Evolutionary conservation across 257 asterid genomes (phyloP).

Genomic region (Linderniella brevidens): DNA sequence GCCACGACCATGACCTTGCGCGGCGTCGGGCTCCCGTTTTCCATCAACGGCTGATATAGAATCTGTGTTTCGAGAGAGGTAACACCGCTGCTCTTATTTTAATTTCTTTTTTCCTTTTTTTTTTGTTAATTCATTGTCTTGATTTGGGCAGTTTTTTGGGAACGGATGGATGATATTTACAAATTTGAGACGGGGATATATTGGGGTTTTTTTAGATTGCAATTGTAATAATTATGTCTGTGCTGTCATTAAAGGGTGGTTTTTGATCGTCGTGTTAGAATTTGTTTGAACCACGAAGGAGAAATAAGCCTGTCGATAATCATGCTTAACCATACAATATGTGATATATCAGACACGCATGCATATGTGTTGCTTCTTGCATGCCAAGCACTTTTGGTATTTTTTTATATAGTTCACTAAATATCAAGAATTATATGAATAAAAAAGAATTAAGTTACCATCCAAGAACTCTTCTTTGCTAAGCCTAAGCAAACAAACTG

Average conservation of each 20-base stretch:
- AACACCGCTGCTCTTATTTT: background rate
- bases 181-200: too few relatives aligned
- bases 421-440: background rate
- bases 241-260: too few relatives aligned
- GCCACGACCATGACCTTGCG: constrained; percentile 69
- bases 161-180: background rate
- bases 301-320: too few relatives aligned
- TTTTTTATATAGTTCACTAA: background rate
- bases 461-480: constrained; percentile 1
- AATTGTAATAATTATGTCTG: too few relatives aligned
- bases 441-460: background rate
- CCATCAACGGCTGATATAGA: background rate
- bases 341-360: too few relatives aligned
- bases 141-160: background rate
- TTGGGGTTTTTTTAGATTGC: too few relatives aligned
- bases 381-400: background rate
- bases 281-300: too few relatives aligned
- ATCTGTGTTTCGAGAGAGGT: background rate
- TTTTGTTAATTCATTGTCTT: constrained; percentile 8
- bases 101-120: background rate
- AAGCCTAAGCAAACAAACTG: background rate
- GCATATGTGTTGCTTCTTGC: too few relatives aligned
- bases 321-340: too few relatives aligned
- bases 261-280: too few relatives aligned
- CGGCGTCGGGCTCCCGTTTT: background rate